phyloP scores from a whole-genome alignment of 352 stramenopile genomes.

The Albugo laibachii region DNA sequence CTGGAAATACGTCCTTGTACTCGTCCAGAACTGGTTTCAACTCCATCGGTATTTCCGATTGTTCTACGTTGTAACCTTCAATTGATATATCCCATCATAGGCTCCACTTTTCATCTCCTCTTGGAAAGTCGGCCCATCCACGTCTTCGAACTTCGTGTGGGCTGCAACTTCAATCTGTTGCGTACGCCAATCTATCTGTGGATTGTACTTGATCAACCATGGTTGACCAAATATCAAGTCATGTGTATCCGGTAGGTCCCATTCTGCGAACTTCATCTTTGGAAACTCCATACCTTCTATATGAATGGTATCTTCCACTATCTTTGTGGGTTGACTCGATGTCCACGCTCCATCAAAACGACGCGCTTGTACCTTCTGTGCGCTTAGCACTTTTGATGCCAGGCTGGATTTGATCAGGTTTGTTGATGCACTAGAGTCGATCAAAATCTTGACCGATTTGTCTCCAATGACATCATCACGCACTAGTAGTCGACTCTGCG shows the following conservation, averaged over 20 bases:
- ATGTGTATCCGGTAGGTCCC: background rate
- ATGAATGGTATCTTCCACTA: background rate
- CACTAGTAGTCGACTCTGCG: no score
- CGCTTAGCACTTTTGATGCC: no score
- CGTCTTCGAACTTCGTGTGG: background rate
- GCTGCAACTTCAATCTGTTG: slow-evolving; percentile 1
- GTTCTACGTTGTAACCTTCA: slow-evolving; percentile 1
- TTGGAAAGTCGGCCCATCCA: background rate
- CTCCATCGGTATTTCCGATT: background rate
- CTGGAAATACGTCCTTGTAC: slow-evolving; percentile 4
- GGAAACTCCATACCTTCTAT: background rate
- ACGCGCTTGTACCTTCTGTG: no score
- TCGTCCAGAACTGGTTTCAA: background rate
- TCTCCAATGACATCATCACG: no score
- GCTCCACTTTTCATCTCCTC: background rate
- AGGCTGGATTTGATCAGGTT: no score
- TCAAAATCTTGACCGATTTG: no score
- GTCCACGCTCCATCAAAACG: no score
- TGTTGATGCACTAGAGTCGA: no score
- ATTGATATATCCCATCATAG: background rate
- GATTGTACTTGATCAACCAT: slow-evolving; percentile 6
- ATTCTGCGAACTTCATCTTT: slow-evolving; percentile 1
- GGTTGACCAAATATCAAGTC: slow-evolving; percentile 8
- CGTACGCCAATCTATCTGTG: slow-evolving; percentile 7
- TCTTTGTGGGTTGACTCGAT: no score